phyloP scores from a whole-genome alignment of 164 flowering plant species.

The Nymphaea thermarum region DNA sequence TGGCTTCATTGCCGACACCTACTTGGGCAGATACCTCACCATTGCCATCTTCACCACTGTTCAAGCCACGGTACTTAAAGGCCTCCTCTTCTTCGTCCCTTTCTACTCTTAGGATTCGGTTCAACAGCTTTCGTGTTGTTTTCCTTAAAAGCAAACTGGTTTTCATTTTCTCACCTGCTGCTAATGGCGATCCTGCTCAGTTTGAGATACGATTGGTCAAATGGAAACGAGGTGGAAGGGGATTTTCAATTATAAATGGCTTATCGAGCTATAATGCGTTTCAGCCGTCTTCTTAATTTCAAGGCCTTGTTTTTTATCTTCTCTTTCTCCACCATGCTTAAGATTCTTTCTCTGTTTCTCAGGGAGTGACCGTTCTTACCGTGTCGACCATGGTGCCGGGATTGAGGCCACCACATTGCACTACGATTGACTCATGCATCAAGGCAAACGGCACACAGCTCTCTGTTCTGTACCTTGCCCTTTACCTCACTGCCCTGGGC shows the following conservation, averaged over 20 bases:
- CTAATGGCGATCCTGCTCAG: constrained; percentile 27
- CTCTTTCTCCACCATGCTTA: too few relatives aligned
- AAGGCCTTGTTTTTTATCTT: too few relatives aligned
- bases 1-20: constrained; percentile 87
- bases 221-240: too few relatives aligned
- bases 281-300: too few relatives aligned
- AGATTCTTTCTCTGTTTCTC: background rate
- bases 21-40: constrained; percentile 70
- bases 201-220: too few relatives aligned
- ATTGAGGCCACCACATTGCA: constrained; percentile 71
- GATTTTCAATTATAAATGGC: too few relatives aligned
- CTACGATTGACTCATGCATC: constrained; percentile 23
- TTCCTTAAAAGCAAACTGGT: constrained; percentile 47
- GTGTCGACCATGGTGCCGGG: constrained; percentile 62
- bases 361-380: constrained; percentile 84
- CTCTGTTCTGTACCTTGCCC: constrained; percentile 51
- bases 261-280: too few relatives aligned
- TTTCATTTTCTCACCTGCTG: constrained; percentile 31
- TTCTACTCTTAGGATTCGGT: constrained; percentile 21
- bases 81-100: background rate
- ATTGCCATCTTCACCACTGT: constrained; percentile 52
- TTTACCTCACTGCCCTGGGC: constrained; percentile 84
- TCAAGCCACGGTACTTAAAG: constrained; percentile 33
- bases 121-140: constrained; percentile 44
- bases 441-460: constrained; percentile 52